Conservation (phyloP, 805 yeast species). For the Candida ulmi region DNA sequence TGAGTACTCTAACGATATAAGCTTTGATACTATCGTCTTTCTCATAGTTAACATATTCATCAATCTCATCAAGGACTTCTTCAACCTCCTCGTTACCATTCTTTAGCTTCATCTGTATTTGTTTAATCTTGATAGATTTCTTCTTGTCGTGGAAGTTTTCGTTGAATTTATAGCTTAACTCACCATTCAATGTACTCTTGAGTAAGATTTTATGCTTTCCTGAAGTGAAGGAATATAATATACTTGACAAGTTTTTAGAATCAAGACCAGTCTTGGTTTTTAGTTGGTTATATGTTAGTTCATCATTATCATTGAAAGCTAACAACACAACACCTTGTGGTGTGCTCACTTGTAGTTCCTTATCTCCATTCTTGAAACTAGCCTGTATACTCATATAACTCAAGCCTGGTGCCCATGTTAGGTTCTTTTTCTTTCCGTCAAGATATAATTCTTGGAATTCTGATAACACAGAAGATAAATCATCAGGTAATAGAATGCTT, state of each 20-base stretch:
- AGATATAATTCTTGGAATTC: slow-evolving; percentile 13
- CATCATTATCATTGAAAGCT: slow-evolving; percentile 14
- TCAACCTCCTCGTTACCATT: slow-evolving; percentile 8
- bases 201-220: slow-evolving; percentile 17
- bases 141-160: slow-evolving; percentile 13
- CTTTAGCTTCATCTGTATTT: slow-evolving; percentile 16
- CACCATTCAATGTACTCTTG: slow-evolving; percentile 2
- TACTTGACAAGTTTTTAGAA: slow-evolving; percentile 10
- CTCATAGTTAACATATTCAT: slow-evolving; percentile 2
- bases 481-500: slow-evolving; percentile 5
- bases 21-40: slow-evolving; percentile 14
- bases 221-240: slow-evolving; percentile 18
- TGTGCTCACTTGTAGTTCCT: slow-evolving; percentile 16
- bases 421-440: slow-evolving; percentile 3
- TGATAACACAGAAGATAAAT: slow-evolving; percentile 2
- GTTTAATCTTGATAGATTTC: slow-evolving; percentile 11
- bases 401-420: slow-evolving; percentile 17
- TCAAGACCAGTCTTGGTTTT: slow-evolving; percentile 10
- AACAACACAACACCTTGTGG: slow-evolving; percentile 16
- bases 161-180: slow-evolving; percentile 11
- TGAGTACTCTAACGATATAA: slow-evolving; percentile 17
- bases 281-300: slow-evolving; percentile 11
- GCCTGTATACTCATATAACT: slow-evolving; percentile 17
- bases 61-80: background rate
- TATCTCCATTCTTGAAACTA: slow-evolving; percentile 9